Conservation (phyloP, 345 rosid species). For the Cardamine occulta region DNA sequence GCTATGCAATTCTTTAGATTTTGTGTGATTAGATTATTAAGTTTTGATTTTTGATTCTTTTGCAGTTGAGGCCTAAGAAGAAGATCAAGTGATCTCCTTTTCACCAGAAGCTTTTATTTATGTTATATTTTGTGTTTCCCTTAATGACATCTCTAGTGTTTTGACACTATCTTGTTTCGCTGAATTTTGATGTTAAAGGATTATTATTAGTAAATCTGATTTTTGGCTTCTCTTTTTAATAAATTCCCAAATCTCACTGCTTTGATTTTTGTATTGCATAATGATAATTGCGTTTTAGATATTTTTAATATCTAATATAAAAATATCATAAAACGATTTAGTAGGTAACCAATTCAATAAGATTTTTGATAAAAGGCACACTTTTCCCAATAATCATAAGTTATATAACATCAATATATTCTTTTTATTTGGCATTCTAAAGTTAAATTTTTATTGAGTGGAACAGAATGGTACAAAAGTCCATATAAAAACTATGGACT, state of each 20-base stretch:
- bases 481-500: constrained; percentile 1
- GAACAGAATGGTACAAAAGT: constrained; percentile 14
- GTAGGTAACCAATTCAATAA: background rate
- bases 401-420: background rate
- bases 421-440: background rate
- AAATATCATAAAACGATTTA: too few relatives aligned
- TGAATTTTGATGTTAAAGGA: background rate
- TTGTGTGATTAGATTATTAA: background rate
- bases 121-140: constrained; percentile 4
- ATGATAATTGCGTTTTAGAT: too few relatives aligned
- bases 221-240: background rate
- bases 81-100: constrained; percentile 57
- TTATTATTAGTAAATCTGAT: background rate
- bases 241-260: background rate
- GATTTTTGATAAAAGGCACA: background rate
- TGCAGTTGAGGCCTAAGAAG: constrained; percentile 93
- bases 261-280: too few relatives aligned
- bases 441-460: constrained; percentile 5
- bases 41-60: background rate
- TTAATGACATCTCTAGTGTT: constrained; percentile 6
- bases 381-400: background rate
- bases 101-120: background rate
- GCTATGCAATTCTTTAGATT: background rate
- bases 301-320: too few relatives aligned
- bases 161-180: constrained; percentile 7